phyloP scores from a whole-genome alignment of 768 basidiomycete species.

The Polyporus arcularius region DNA sequence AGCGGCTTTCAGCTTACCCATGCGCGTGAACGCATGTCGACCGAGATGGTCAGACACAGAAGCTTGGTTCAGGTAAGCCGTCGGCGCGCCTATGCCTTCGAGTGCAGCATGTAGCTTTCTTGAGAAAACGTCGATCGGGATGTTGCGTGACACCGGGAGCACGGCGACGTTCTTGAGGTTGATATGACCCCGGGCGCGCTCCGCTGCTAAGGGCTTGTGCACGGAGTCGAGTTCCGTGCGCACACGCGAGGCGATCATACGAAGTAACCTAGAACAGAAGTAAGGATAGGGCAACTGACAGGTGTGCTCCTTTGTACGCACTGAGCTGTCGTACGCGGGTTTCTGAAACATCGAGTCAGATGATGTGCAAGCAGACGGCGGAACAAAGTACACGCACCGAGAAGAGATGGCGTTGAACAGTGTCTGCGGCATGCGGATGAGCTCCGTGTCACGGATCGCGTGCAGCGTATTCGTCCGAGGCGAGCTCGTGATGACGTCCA shows the following conservation, averaged over 20 bases:
- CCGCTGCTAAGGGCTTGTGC: constrained; percentile 51
- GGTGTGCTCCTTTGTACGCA: constrained; percentile 34
- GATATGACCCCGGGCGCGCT: constrained; percentile 74
- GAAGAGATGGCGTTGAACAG: constrained; percentile 97
- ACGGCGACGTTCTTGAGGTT: constrained; percentile 96
- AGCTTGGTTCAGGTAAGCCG: constrained; percentile 91
- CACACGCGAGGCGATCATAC: constrained; percentile 92
- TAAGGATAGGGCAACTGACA: not conserved
- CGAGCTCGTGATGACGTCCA: constrained; percentile 95
- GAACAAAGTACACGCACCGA: constrained; percentile 44
- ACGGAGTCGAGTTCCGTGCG: constrained; percentile 77
- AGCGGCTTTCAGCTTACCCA: constrained; percentile 95
- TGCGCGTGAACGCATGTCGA: constrained; percentile 90
- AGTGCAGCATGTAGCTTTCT: constrained; percentile 85
- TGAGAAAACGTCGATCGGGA: constrained; percentile 89
- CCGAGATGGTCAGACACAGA: constrained; percentile 91
- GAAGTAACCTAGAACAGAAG: constrained; percentile 53
- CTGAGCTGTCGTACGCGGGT: constrained; percentile 86
- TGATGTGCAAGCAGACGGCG: not conserved
- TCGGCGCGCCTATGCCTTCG: constrained; percentile 92
- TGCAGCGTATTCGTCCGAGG: constrained; percentile 88
- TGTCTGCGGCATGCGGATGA: constrained; percentile 95
- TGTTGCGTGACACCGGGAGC: constrained; percentile 80
- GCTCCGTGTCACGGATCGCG: constrained; percentile 96
- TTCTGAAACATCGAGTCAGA: constrained; percentile 42